These are phyloP conservation scores for Saturnispora dispora DNA, from an alignment of 805 yeast species.

Conservation along the genomic window DNA sequence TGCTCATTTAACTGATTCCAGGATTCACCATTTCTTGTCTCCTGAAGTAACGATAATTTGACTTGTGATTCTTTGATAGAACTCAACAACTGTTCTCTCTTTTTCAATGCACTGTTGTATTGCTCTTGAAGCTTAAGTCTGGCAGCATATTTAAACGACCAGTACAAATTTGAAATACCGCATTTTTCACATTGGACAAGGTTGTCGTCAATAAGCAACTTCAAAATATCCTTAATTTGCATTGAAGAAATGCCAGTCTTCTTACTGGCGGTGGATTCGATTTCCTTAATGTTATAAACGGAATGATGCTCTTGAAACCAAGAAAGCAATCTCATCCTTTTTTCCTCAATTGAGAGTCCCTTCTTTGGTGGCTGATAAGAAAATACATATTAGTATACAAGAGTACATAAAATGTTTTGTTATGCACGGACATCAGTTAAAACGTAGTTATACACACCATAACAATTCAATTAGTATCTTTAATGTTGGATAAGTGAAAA, in stretches of 20 bases:
- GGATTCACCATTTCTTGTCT: slow-evolving; percentile 5
- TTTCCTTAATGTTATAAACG: slow-evolving; percentile 41
- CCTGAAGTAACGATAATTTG: slow-evolving; percentile 8
- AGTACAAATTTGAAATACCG: slow-evolving; percentile 43
- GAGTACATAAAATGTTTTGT: background rate
- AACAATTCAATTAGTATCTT: background rate
- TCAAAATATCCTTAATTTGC: slow-evolving; percentile 44
- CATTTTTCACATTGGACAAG: slow-evolving; percentile 44
- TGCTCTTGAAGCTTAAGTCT: slow-evolving; percentile 11
- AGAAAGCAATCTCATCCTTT: slow-evolving; percentile 28
- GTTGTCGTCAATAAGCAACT: slow-evolving; percentile 40
- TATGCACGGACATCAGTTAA: background rate
- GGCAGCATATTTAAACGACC: slow-evolving; percentile 35
- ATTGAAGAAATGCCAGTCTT: slow-evolving; percentile 41
- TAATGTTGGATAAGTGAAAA: background rate
- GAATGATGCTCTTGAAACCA: slow-evolving; percentile 34
- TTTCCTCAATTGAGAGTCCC: slow-evolving; percentile 32
- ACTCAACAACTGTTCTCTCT: slow-evolving; percentile 8
- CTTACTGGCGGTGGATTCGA: slow-evolving; percentile 39
- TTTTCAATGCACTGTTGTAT: slow-evolving; percentile 8
- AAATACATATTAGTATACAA: slow-evolving; percentile 3
- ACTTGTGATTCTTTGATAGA: slow-evolving; percentile 11
- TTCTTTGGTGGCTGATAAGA: slow-evolving; percentile 15
- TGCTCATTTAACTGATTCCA: slow-evolving; percentile 8
- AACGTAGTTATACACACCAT: background rate